These are phyloP conservation scores for Sarcodon aspratus DNA, from an alignment of 768 basidiomycete species.

Conservation along the genomic window DNA sequence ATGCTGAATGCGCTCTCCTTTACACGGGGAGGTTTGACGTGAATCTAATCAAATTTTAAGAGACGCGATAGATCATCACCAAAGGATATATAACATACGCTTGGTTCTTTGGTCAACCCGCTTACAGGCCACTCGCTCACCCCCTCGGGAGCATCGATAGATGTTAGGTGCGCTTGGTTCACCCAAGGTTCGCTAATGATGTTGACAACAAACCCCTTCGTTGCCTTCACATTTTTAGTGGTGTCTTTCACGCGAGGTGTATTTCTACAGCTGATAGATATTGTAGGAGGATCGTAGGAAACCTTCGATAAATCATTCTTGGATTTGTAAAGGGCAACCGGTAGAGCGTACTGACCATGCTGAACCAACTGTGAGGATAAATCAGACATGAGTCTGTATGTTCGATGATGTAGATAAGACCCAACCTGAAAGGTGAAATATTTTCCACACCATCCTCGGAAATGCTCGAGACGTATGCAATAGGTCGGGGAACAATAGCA, in stretches of 20 bases:
- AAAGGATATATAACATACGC: conserved; percentile 11
- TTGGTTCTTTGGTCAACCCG: conserved; percentile 29
- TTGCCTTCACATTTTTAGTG: conserved; percentile 30
- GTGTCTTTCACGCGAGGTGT: conserved; percentile 28
- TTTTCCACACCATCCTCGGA: conserved; percentile 21
- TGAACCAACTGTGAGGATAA: conserved; percentile 9
- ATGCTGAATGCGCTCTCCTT: conserved; percentile 36
- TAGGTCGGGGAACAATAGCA: conserved; percentile 29
- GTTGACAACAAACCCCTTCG: conserved; percentile 40
- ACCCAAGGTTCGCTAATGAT: conserved; percentile 43
- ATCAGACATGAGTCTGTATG: not conserved
- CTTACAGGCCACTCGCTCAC: conserved; percentile 30
- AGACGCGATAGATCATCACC: not conserved
- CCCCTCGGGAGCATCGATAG: conserved; percentile 24
- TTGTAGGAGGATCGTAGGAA: conserved; percentile 28
- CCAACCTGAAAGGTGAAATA: conserved; percentile 30
- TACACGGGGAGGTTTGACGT: conserved; percentile 29
- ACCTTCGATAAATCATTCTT: conserved; percentile 7
- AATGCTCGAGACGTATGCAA: conserved; percentile 30
- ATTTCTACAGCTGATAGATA: conserved; percentile 27
- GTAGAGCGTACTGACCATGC: conserved; percentile 5
- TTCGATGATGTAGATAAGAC: not conserved
- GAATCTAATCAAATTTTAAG: conserved; percentile 14
- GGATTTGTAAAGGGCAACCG: not conserved
- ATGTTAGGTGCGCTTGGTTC: conserved; percentile 25